These are phyloP conservation scores for Coemansia biformis DNA, from an alignment of 192 early-diverging fungal genomes.

Conservation along the genomic window DNA sequence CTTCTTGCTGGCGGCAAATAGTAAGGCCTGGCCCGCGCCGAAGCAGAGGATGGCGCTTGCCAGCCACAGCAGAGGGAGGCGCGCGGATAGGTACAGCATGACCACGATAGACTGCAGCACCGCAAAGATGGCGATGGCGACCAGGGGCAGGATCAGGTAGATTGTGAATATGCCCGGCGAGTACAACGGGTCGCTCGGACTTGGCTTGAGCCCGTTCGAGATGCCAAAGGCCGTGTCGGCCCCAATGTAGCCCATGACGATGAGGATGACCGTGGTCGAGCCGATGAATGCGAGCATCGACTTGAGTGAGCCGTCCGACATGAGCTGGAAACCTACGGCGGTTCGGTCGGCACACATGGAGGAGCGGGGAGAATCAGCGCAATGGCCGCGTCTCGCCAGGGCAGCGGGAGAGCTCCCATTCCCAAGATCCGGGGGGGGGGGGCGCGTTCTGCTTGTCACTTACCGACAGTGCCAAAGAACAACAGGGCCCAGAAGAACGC, in stretches of 20 bases:
- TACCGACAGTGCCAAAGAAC: constrained; percentile 43
- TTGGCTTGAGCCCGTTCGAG: constrained; percentile 44
- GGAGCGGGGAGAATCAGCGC: background rate
- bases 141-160: constrained; percentile 45
- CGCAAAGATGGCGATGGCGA: constrained; percentile 36
- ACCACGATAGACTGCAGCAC: constrained; percentile 41
- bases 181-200: constrained; percentile 27
- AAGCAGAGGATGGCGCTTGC: constrained; percentile 38
- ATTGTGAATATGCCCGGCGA: constrained; percentile 48
- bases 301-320: constrained; percentile 48
- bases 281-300: constrained; percentile 41
- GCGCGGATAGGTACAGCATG: constrained; percentile 43
- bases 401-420: too few relatives aligned
- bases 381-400: background rate
- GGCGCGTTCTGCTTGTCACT: constrained; percentile 21
- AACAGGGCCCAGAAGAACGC: constrained; percentile 47
- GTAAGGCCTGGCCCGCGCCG: constrained; percentile 37
- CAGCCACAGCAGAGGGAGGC: constrained; percentile 44
- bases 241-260: constrained; percentile 46
- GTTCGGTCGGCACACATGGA: too few relatives aligned
- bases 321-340: constrained; percentile 47
- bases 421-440: too few relatives aligned
- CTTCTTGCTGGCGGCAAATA: constrained; percentile 50
- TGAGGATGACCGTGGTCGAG: constrained; percentile 28
- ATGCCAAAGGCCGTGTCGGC: constrained; percentile 50